Base-by-base conservation (phyloP, 495 filamentous ascomycete species). In the Lineolata rhizophorae region DNA sequence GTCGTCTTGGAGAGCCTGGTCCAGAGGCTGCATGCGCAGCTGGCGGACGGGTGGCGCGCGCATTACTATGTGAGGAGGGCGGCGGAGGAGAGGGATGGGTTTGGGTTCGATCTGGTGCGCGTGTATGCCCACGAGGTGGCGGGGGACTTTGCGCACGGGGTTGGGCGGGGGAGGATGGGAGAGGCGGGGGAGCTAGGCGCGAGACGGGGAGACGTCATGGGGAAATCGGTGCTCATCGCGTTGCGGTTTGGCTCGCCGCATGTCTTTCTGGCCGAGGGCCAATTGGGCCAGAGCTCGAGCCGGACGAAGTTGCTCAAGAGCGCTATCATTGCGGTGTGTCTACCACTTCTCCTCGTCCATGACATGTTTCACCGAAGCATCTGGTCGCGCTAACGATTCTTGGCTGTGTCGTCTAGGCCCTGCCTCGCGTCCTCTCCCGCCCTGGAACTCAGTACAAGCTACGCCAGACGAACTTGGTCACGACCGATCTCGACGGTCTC, bases 361-460 rank as follows among this genome's bases (percentile, higher is more conserved):
- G 8, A 8, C 22, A 26, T 12, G 22, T 8, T 8, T 12, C 22
- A 8, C 8, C 22, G 8, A 26, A 26, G 8, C 22, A 8, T 8
- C 22, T 12, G 22, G 12, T 12, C 8, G 12, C 22, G 22, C 22
- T 12, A 12, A 26, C 22, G 22, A 26, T 8, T 26, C 22, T 26
- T 25, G 67, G 65, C n/a, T 48, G 79, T 0, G 64, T 84, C 4
- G 54, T 76, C 5, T 69, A 77, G 31, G 72, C 73, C 1, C 64
- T 92, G 2, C 79, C 81, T 0, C 75, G 76, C 40, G 80, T 79
- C 4, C 58, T 91, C 15, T 80, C 73, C 1, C 56, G 68, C 2
- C 70, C 65, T 8, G 61, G 72, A n/a, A 57, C 70, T 35, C 57
- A 78, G 12, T 81, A 76, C 35, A 56, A 61, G 2, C 50, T 92